Base-by-base conservation (phyloP, 2,329 filamentous ascomycete genomes). In the Gremmenia infestans region DNA sequence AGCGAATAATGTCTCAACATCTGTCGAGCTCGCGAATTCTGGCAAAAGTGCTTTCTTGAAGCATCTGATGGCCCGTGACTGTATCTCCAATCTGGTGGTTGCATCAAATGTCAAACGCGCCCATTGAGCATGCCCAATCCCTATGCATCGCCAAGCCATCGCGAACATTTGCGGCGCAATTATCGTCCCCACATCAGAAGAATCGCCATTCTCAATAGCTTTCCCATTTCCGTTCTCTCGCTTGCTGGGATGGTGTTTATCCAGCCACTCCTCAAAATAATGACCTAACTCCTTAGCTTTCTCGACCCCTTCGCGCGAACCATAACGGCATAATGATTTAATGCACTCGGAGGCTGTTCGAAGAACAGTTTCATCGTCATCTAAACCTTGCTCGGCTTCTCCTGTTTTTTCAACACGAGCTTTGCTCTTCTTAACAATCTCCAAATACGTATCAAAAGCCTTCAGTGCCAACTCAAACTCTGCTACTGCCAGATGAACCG, bases 381-480 rank as follows among this genome's bases (percentile, higher is more conserved):
- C 94, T 28, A 97, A 77, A 50, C 82, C 84, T 17, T 80, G 77
- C 64, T 93, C 88, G 6, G 73, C 69, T 62, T 90, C 82, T 2
- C 89, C 86, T 1, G 83, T 85, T 73, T 96, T 95, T 65, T 89
- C 85, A 3, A 91, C 85, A 42, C 92, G 82, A 19, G 90, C 89
- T 72, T 93, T 96, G 55, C 87, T 91, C 68, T 88, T 88, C 59
- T 86, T 87, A 54, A 96, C 83, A 61, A 99, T 89, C 53, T 95
- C 89, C 39, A 96, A 77, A 71, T 97, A 99, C 0, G 92, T 92
- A 70, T 96, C 88, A 60, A 97, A 89, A 0, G 94, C 89, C 68
- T 91, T 91, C 70, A 96, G 86, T 1, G 92, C 92, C 49, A 97
- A 76, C 54, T 96, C 90, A 63, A 97, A 97, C 64, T 99, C 93